Base-by-base conservation (phyloP, 1,139 yeast genomes). In the Yamadazyma diospyri region DNA sequence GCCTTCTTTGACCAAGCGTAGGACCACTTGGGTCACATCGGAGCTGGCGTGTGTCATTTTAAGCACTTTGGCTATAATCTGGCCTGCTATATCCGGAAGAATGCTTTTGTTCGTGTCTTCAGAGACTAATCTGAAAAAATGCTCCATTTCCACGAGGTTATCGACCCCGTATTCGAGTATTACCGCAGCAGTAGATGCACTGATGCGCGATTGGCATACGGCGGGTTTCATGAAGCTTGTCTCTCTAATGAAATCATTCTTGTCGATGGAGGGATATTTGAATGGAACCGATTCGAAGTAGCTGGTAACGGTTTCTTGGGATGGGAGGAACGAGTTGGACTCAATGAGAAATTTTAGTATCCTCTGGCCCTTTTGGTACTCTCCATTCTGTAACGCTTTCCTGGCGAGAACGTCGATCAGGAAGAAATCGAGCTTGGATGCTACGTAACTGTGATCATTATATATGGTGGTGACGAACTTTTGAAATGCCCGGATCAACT, bases 171-270 rank as follows among this genome's bases (percentile, higher is more conserved):
- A 36, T 6, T 43, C 37, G 26, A 65, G 41, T 5, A 67, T 36
- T 5, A 60, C 41, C 14, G 43, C 39, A 25, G 60, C 52, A 3
- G 52, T 34, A 2, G 41, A 30, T 0, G 44, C 35, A 15, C 48
- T 46, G 16, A 64, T 32, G 2, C 45, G 43, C 14, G 45, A 40
- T 32, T 58, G 59, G 38, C 57, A 57, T 16, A 67, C 33, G 1
- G 53, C 59, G 2, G 63, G 53, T 38, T 68, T 68, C 21, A 65
- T 47, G 17, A 46, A 39, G 7, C 48, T 22, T 13, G 62, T 48
- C n/a, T 61, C 61, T 32, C 51, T 40, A 7, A 61, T 38, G 23
- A 35, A 32, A 28, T 35, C 27, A 5, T 12, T 34, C 10, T 29
- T 27, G n/a, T 35, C 43, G 25, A 37, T 31, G 20, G 7, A 3